Evolutionary conservation across 1,284 basidiomycete species (phyloP).

Genomic region (Bjerkandera adusta): DNA sequence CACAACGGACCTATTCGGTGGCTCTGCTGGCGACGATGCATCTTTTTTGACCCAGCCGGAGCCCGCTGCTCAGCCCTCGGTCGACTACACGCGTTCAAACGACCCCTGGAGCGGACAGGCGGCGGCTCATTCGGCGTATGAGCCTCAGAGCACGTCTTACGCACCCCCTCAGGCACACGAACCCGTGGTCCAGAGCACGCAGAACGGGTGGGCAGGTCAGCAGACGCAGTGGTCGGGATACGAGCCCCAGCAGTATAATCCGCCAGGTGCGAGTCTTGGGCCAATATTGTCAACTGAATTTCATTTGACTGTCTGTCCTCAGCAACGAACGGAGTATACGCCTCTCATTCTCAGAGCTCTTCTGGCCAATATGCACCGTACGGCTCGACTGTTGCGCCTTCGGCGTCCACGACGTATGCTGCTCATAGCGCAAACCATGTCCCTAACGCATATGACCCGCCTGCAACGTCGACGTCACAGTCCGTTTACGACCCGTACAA

Average conservation of each 20-base stretch:
- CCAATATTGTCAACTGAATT: neutral
- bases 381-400: slow-evolving; percentile 12
- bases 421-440: slow-evolving; percentile 4
- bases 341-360: slow-evolving; percentile 2
- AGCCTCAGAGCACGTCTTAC: too few species aligned
- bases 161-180: too few species aligned
- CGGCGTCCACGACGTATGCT: slow-evolving; percentile 20
- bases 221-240: slow-evolving; percentile 17
- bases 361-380: slow-evolving; percentile 17
- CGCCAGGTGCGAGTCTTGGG: slow-evolving; percentile 18
- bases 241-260: slow-evolving; percentile 14
- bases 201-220: slow-evolving; percentile 3
- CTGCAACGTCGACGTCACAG: slow-evolving; percentile 6
- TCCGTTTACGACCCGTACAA: slow-evolving; percentile 25
- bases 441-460: neutral
- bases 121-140: slow-evolving; percentile 4
- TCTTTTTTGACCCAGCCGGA: neutral
- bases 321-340: slow-evolving; percentile 12
- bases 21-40: slow-evolving; percentile 6
- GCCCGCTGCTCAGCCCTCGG: neutral
- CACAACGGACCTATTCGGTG: slow-evolving; percentile 14
- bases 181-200: too few species aligned
- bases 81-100: slow-evolving; percentile 3
- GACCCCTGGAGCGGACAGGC: slow-evolving; percentile 1
- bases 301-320: neutral